A percentile compares a stretch with the other conserved stretches of the same genome.
Conservation (phyloP, 345 rosid species). For the Corymbia maculata region DNA sequence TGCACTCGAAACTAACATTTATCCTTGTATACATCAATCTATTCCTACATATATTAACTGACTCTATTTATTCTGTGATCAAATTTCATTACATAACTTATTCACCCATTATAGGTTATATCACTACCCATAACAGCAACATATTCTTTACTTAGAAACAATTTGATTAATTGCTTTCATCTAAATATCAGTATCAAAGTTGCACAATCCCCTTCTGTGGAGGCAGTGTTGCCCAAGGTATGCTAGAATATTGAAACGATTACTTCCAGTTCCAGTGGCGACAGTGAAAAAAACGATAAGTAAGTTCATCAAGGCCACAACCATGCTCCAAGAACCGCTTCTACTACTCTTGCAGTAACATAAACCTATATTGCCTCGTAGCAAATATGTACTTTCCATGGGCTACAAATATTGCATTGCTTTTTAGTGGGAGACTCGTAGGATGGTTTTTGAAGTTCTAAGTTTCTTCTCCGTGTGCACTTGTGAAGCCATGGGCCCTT, state of each 20-base stretch:
- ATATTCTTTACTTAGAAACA: neutral
- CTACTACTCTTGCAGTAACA: neutral
- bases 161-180: neutral
- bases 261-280: neutral
- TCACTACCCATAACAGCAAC: neutral
- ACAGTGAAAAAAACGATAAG: neutral
- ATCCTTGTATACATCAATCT: neutral
- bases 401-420: constrained; percentile 15
- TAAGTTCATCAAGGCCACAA: neutral
- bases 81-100: neutral
- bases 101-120: neutral
- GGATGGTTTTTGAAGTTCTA: constrained; percentile 22
- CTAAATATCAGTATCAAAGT: constrained; percentile 9
- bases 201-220: constrained; percentile 24
- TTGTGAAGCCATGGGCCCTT: neutral
- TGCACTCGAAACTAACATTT: too few species aligned
- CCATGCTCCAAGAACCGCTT: neutral
- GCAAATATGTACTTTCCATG: constrained; percentile 24
- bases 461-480: constrained; percentile 38
- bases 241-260: constrained; percentile 27
- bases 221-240: constrained; percentile 32
- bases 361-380: constrained; percentile 22
- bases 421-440: constrained; percentile 8
- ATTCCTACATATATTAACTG: neutral
- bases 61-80: constrained; percentile 4